These are phyloP conservation scores for Lizonia empirigonia DNA, from an alignment of 2,329 filamentous ascomycete species.

Conservation along the genomic window DNA sequence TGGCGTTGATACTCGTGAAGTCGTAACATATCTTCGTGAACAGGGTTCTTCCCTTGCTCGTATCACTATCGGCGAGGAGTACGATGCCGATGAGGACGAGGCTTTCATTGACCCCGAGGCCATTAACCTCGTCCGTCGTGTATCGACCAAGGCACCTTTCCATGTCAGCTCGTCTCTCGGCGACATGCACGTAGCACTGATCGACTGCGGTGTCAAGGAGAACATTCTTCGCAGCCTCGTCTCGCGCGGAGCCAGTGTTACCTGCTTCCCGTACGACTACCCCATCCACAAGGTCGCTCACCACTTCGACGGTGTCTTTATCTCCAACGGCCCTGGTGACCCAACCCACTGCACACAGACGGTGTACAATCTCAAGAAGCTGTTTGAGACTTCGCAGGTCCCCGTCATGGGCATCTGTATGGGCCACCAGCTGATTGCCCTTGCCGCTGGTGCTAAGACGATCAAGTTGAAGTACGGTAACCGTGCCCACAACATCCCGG, in stretches of 20 bases:
- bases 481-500: conserved; percentile 97
- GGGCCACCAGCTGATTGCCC: conserved; percentile 92
- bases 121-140: conserved; percentile 94
- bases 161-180: conserved; percentile 85
- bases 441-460: conserved; percentile 85
- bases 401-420: conserved; percentile 98
- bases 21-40: conserved; percentile 94
- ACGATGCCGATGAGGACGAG: conserved; percentile 97
- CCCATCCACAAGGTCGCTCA: conserved; percentile 97
- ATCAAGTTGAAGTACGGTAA: conserved; percentile 99
- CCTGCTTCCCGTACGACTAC: conserved; percentile 95
- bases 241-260: conserved; percentile 87
- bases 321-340: conserved; percentile 97
- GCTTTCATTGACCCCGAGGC: conserved; percentile 92
- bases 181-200: conserved; percentile 86
- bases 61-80: conserved; percentile 95
- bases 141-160: conserved; percentile 98
- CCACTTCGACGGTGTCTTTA: conserved; percentile 98
- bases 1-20: conserved; percentile 94
- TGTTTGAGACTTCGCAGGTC: conserved; percentile 89
- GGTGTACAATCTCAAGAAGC: conserved; percentile 85
- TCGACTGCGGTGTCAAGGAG: conserved; percentile 99
- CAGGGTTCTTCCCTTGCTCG: conserved; percentile 94
- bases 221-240: conserved; percentile 97
- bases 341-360: conserved; percentile 96